Conservation (phyloP, 164 flowering plant genomes). For the Platanus orientalis region DNA sequence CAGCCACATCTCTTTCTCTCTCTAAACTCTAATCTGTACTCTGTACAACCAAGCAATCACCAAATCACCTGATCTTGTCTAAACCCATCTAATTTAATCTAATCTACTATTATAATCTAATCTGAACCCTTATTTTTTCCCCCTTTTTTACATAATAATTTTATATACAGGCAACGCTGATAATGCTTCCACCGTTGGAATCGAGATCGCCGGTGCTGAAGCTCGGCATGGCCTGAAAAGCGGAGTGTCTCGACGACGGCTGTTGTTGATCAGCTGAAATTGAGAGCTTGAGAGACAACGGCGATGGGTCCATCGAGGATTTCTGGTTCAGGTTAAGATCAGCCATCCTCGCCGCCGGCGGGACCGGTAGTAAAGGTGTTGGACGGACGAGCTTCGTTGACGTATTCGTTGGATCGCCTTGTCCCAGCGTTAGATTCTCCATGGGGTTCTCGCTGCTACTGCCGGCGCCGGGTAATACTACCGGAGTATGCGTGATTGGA, state of each 20-base stretch:
- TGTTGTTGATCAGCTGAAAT: conserved; percentile 23
- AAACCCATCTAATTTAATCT: background rate
- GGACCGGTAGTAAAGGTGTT: conserved; percentile 37
- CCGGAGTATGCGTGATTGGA: conserved; percentile 21
- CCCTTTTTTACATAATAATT: background rate
- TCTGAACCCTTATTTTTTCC: background rate
- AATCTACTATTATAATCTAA: no score
- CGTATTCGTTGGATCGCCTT: conserved; percentile 4
- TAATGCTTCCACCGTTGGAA: conserved; percentile 28
- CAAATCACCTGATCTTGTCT: conserved; percentile 21
- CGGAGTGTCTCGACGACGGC: conserved; percentile 29
- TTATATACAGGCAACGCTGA: conserved; percentile 52
- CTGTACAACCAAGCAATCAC: conserved; percentile 30
- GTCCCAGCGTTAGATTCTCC: conserved; percentile 27
- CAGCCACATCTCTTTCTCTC: conserved; percentile 2
- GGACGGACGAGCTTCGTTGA: conserved; percentile 38
- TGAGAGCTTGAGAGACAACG: conserved; percentile 41
- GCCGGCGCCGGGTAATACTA: conserved; percentile 16
- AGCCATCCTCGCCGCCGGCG: conserved; percentile 54
- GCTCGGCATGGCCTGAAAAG: conserved; percentile 40
- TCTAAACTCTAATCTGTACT: conserved; percentile 7
- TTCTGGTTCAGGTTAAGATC: conserved; percentile 41
- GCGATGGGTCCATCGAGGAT: conserved; percentile 20
- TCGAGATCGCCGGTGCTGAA: conserved; percentile 33
- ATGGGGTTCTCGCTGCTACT: conserved; percentile 5